phyloP scores from a whole-genome alignment of 768 basidiomycete species.

The Pulveroboletus ravenelii region DNA sequence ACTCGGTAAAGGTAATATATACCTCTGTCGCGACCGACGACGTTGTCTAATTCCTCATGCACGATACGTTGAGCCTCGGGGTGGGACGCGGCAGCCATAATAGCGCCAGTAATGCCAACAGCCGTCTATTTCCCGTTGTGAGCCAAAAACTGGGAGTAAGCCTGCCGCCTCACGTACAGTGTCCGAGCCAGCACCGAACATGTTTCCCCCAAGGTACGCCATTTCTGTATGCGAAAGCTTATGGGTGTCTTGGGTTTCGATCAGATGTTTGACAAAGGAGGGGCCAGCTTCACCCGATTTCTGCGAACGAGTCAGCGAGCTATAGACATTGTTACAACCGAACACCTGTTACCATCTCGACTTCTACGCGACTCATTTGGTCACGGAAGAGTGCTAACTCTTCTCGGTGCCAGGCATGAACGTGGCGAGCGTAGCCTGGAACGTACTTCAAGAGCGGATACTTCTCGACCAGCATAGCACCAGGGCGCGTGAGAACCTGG shows the following conservation, averaged over 20 bases:
- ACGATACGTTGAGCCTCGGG: too few species aligned
- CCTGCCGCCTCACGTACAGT: too few species aligned
- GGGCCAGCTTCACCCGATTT: too few species aligned
- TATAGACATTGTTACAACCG: not conserved
- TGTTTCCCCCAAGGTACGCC: constrained; percentile 58
- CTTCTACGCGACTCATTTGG: constrained; percentile 44
- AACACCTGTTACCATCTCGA: constrained; percentile 36
- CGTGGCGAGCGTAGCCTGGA: constrained; percentile 42
- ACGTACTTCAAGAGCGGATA: constrained; percentile 42
- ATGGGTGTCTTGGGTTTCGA: constrained; percentile 52
- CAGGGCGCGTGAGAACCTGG: constrained; percentile 33
- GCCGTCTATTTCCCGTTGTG: constrained; percentile 36
- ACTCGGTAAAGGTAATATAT: not conserved
- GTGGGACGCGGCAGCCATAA: too few species aligned
- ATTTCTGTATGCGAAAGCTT: constrained; percentile 53
- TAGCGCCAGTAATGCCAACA: constrained; percentile 40
- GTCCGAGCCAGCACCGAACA: constrained; percentile 65
- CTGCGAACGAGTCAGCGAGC: not conserved
- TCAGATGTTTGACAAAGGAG: constrained; percentile 36
- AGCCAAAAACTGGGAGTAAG: not conserved
- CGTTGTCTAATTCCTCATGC: too few species aligned
- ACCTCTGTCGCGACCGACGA: constrained; percentile 39
- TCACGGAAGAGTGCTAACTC: constrained; percentile 52
- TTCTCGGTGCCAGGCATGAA: constrained; percentile 44
- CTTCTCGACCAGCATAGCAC: constrained; percentile 33